Evolutionary conservation across 2,329 filamentous ascomycete species (phyloP), one percentile per base, ranked within the genome.

Genomic region (Fusarium domesticum): DNA sequence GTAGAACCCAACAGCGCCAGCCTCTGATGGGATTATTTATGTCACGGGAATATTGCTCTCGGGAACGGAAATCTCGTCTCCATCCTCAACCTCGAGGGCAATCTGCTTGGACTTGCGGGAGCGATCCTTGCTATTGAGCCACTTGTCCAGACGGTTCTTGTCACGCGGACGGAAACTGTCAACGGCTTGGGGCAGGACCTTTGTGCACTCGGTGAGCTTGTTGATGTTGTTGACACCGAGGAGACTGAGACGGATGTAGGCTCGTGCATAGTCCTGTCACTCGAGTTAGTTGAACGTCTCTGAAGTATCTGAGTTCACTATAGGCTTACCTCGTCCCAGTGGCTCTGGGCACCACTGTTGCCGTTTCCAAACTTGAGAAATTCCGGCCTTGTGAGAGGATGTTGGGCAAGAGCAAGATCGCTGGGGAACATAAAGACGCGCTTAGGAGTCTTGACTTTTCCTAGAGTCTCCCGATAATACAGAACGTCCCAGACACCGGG

Each of bases 221-320:
- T 80, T 80, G 60, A 81, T 74, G 55, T 79, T 78, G 54, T 75
- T 70, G 12, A 80, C 76, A 3, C 77, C 78, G 10, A 81, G 70
- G 3, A 81, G 63, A 23, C 71, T 76, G 30, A 81, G 65, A 17
- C 76, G 74, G 35, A 78, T 68, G 52, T 80, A 80, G 11, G 74
- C 76, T 28, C 68, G 66, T 2, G 76, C 69, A 42, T 77, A 81
- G 35, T 73, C 75, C 69, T 73, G 15, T 4, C 23, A 12, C 16
- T 17, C 2, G 3, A 0, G 45, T 57, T 35, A 57, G 45, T 15
- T 6, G 0, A 10, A 4, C 16, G n/a, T 28, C 10, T 14, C 7
- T 18, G 12, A 32, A 3, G 20, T 10, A 5, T 2, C 16, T 17
- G n/a, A n/a, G n/a, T n/a, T n/a, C n/a, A n/a, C n/a, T n/a, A n/a